Base-by-base conservation (phyloP, 441 rosid genomes). In the Francoa sonchifolia region DNA sequence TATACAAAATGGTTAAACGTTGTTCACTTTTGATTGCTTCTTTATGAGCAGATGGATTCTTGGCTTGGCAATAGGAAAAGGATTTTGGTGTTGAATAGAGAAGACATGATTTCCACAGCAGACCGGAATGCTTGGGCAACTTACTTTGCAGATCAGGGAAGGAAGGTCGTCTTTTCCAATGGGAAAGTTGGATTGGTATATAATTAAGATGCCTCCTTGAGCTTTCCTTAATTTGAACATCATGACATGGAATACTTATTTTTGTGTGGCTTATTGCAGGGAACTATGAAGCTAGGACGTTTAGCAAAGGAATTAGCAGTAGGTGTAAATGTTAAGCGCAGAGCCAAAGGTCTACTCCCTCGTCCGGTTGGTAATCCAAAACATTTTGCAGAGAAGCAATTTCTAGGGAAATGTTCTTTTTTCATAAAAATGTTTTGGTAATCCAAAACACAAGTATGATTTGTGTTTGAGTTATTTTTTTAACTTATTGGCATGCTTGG, bases 31-130 rank as follows among this genome's bases (percentile, higher is more conserved):
- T 25, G 23, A 14, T 6, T 35, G 6, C 0, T 15, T 35, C 36
- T 32, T 33, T 8, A 34, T 57, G 55, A 13, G 53, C 66, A 88
- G 94, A 79, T 84, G 90, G 97, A 79, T 13, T 60, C 72, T 2
- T 88, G 97, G 95, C 87, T 88, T 54, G 94, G 94, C 20, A 84
- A 79, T 77, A 76, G 88, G 77, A 89, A 73, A 61, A 74, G 80
- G 54, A 70, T 84, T 58, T 65, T 89, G 62, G 95, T 89, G 27
- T 63, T 89, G 57, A 89, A 89, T 49, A 69, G 95, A 61, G 95
- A 84, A 71, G 97, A 89, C 65, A 84, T 84, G 95, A 75, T 84
- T 59, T 79, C 94, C 28, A 77, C 68, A 36, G 80, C 55, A 21
- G 95, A 84, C 54, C 72, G 95, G 53, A 79, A 89, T 73, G 81